Evolutionary conservation across 2,329 filamentous ascomycete genomes (phyloP).

Genomic region (Escovopsis sp.): DNA sequence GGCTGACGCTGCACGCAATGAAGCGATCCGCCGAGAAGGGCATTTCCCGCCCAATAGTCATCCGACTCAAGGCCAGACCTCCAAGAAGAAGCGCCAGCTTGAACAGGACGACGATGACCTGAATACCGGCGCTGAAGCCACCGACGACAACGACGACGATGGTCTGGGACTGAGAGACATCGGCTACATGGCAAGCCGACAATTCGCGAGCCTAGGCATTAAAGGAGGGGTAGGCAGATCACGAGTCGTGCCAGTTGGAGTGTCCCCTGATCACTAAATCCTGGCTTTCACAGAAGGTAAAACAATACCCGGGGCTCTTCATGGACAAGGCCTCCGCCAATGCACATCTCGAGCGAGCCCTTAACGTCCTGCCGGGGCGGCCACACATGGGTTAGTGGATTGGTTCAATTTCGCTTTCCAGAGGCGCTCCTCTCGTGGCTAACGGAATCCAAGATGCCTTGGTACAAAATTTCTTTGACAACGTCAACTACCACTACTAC

Average conservation of each 20-base stretch:
- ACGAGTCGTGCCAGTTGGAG: neutral
- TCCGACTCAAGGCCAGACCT: neutral
- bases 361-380: slow-evolving; percentile 12
- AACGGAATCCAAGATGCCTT: slow-evolving; percentile 10
- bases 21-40: neutral
- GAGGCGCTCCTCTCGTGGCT: neutral
- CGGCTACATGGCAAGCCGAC: neutral
- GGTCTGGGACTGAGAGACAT: neutral
- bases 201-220: slow-evolving; percentile 1
- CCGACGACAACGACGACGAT: neutral
- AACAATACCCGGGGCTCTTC: slow-evolving; percentile 7
- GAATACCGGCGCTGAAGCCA: neutral
- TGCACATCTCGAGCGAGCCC: slow-evolving; percentile 10
- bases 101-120: neutral
- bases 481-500: slow-evolving; percentile 19
- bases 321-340: slow-evolving; percentile 8
- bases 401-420: neutral
- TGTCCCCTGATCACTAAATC: neutral
- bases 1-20: neutral
- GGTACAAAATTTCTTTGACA: slow-evolving; percentile 14
- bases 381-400: slow-evolving; percentile 12
- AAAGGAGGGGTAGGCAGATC: neutral
- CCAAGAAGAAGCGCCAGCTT: neutral
- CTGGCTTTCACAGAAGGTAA: slow-evolving; percentile 5
- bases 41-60: too few species aligned